These are phyloP conservation scores for Gymnopilus dilepis DNA, from an alignment of 768 basidiomycete genomes.

Conservation along the genomic window DNA sequence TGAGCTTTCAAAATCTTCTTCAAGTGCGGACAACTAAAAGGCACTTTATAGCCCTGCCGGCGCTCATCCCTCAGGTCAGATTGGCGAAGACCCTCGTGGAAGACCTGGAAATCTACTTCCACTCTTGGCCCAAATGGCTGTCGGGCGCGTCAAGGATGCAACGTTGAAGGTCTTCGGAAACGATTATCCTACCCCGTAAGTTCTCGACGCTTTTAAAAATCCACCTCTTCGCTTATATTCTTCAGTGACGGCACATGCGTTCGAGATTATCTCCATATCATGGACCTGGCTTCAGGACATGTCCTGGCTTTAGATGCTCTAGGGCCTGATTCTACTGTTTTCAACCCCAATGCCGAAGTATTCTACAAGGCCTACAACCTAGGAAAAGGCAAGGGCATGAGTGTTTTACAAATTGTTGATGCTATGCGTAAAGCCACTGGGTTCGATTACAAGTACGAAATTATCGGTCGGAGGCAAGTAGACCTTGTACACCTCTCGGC, in stretches of 20 bases:
- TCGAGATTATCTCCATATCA: constrained; percentile 92
- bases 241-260: constrained; percentile 94
- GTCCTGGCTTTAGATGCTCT: constrained; percentile 89
- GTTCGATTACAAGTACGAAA: constrained; percentile 85
- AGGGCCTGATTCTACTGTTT: constrained; percentile 60
- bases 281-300: constrained; percentile 96
- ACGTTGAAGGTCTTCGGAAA: constrained; percentile 90
- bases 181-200: constrained; percentile 93
- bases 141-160: constrained; percentile 79
- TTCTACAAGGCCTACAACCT: constrained; percentile 96
- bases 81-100: constrained; percentile 97
- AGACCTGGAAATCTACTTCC: constrained; percentile 95
- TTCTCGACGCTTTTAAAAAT: constrained; percentile 13
- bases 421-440: constrained; percentile 94
- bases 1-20: constrained; percentile 37
- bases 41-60: constrained; percentile 78
- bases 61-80: constrained; percentile 93
- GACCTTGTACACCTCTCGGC: neutral
- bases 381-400: constrained; percentile 90
- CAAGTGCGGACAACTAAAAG: neutral
- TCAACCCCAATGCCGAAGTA: constrained; percentile 56
- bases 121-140: constrained; percentile 91
- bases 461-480: constrained; percentile 87
- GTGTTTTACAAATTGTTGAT: constrained; percentile 91
- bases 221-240: constrained; percentile 14